A percentile compares a stretch with the other conserved stretches of the same genome.
Conservation (phyloP, 140 eudicot genomes). For the Ambrosia hybrid region DNA sequence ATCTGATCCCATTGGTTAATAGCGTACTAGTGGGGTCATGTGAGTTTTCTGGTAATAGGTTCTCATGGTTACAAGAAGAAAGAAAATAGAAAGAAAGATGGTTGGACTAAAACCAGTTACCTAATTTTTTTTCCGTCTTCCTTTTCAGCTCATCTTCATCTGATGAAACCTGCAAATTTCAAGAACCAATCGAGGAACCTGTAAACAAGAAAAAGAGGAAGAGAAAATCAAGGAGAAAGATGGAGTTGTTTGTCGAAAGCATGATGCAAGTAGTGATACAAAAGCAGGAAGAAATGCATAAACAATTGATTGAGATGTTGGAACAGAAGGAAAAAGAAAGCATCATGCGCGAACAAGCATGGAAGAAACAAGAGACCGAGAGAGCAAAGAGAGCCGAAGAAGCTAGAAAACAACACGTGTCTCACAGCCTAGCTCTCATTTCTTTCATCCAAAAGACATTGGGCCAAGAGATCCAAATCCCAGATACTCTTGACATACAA, state of each 20-base stretch:
- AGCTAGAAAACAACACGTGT: conserved; percentile 44
- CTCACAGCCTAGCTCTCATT: conserved; percentile 57
- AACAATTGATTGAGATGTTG: conserved; percentile 41
- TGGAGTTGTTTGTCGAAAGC: conserved; percentile 38
- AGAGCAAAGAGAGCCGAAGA: conserved; percentile 39
- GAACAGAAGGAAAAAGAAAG: conserved; percentile 57
- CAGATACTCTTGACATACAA: conserved; percentile 22
- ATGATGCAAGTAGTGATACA: conserved; percentile 37
- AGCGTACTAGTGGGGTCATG: too few species aligned
- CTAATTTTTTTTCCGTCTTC: conserved; percentile 14
- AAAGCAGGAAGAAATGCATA: conserved; percentile 61
- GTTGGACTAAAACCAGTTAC: too few species aligned
- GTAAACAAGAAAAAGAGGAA: conserved; percentile 38
- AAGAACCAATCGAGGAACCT: conserved; percentile 32
- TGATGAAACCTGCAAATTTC: conserved; percentile 36
- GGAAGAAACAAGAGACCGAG: conserved; percentile 52
- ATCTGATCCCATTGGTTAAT: too few species aligned
- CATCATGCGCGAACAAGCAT: conserved; percentile 55
- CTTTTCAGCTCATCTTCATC: conserved; percentile 48
- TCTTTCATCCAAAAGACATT: conserved; percentile 43
- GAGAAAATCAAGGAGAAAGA: conserved; percentile 34
- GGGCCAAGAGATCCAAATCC: conserved; percentile 40
- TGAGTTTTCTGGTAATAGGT: too few species aligned
- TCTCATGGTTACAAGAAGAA: too few species aligned
- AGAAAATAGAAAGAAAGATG: too few species aligned